These are phyloP conservation scores for Botrytis tulipae DNA, from an alignment of 2,329 filamentous ascomycete species.

Conservation along the genomic window DNA sequence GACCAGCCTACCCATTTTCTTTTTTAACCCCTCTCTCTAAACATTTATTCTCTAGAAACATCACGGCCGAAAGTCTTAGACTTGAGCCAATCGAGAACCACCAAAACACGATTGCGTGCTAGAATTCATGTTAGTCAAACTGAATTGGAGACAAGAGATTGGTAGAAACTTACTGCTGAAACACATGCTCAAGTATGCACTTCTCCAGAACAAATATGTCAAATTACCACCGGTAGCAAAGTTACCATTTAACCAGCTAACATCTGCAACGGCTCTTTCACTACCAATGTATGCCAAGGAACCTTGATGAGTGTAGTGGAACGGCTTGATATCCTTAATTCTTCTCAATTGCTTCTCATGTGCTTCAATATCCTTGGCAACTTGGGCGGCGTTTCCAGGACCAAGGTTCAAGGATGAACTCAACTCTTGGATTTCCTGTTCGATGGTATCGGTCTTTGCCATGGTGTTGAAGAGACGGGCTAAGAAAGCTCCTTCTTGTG, in stretches of 20 bases:
- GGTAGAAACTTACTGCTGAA: constrained; percentile 81
- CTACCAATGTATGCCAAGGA: constrained; percentile 96
- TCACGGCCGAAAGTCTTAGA: constrained; percentile 95
- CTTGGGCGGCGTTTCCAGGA: constrained; percentile 64
- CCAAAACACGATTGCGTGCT: constrained; percentile 93
- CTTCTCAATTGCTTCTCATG: constrained; percentile 83
- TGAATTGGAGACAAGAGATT: background rate
- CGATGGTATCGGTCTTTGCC: constrained; percentile 86
- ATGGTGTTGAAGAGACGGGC: constrained; percentile 98
- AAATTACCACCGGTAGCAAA: constrained; percentile 88
- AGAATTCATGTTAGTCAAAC: constrained; percentile 28
- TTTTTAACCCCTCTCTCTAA: background rate
- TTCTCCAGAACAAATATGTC: constrained; percentile 98
- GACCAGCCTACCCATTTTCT: constrained; percentile 6
- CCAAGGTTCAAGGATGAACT: constrained; percentile 59
- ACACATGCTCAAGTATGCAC: constrained; percentile 98
- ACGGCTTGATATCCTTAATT: constrained; percentile 93
- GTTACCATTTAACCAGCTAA: constrained; percentile 96
- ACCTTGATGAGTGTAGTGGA: constrained; percentile 98
- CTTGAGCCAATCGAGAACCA: constrained; percentile 94
- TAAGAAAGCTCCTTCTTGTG: constrained; percentile 93
- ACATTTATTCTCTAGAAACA: constrained; percentile 72
- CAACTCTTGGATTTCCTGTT: constrained; percentile 70
- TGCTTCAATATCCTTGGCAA: constrained; percentile 73
- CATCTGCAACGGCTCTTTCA: constrained; percentile 95